Evolutionary conservation across 805 yeast species (phyloP), one percentile per base, ranked within the genome.

Genomic region (Schizosaccharomyces lindneri): DNA sequence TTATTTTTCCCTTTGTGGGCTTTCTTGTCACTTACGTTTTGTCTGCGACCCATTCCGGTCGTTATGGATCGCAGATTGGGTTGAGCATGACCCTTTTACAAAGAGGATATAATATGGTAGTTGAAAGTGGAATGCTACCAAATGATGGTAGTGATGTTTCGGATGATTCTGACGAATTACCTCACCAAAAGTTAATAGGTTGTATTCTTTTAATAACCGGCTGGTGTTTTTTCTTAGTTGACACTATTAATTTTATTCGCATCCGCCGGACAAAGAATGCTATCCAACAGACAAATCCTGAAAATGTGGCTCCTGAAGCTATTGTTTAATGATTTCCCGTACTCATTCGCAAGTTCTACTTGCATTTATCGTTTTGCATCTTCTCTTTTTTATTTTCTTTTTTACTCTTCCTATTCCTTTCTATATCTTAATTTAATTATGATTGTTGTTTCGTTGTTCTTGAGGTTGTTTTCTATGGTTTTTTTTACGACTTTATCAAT

Each of bases 41-140:
- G 62, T 97, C 93, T 72, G 90, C 97, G 0, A 86, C 97, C 2
- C 98, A 93, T 70, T 97, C 97, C 4, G 95, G 97, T 3, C 87
- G 87, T 69, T 89, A 89, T 68, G 98, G 98, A 2, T 84, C 97
- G 1, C 76, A 95, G 64, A 85, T 90, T 21, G 98, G 98, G 0
- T 73, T 93, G 63, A 97, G 97, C 1, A 69, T 85, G 64, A 87
- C 95, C 0, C 78, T 93, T 65, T 75, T 90, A 61, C 80, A 83
- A 62, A 81, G 82, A 65, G 95, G 85, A 2, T 78, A 77, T 64
- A 51, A 19, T 19, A 46, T 46, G 51, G 27, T 46, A 3, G 21
- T 24, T 6, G 51, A 46, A 24, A 46, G 51, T 46, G 51, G 51
- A 24, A 46, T 46, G 51, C 41, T 36, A 3, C 41, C 9, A 36